Percentiles rank a stretch among this genome's conserved stretches.
Evolutionary conservation across 2,329 filamentous ascomycete species (phyloP).

Genomic region (Neocucurbitaria cava): DNA sequence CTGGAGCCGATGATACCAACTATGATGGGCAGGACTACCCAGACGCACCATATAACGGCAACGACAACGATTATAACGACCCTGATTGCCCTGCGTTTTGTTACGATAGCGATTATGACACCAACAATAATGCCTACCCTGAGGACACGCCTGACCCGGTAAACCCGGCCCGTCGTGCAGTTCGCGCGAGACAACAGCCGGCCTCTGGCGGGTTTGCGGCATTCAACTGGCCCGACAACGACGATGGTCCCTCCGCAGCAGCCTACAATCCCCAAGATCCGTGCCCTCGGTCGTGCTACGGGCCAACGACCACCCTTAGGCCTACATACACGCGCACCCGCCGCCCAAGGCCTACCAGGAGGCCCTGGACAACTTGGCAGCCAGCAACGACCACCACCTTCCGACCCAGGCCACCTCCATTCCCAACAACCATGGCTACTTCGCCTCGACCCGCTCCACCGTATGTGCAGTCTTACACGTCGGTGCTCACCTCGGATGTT

Average conservation of each 20-base stretch:
- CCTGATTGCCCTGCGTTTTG: neutral
- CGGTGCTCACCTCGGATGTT: neutral
- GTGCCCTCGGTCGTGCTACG: slow-evolving; percentile 19
- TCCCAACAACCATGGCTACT: neutral
- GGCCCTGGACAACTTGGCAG: neutral
- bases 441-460: too few relatives aligned
- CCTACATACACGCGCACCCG: neutral
- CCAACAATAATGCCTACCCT: neutral
- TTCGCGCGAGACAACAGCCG: slow-evolving; percentile 1
- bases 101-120: neutral
- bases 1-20: too few relatives aligned
- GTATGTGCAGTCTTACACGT: too few relatives aligned
- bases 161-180: neutral
- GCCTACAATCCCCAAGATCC: slow-evolving; percentile 4
- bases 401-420: too few relatives aligned
- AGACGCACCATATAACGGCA: neutral
- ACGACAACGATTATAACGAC: neutral
- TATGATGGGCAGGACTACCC: slow-evolving; percentile 7
- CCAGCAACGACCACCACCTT: too few relatives aligned
- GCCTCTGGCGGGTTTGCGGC: slow-evolving; percentile 10
- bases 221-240: slow-evolving; percentile 16
- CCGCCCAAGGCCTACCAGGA: neutral
- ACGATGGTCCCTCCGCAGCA: too few relatives aligned
- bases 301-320: neutral
- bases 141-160: neutral